Evolutionary conservation across 495 filamentous ascomycete species (phyloP).

Genomic region (Tuber borchii): DNA sequence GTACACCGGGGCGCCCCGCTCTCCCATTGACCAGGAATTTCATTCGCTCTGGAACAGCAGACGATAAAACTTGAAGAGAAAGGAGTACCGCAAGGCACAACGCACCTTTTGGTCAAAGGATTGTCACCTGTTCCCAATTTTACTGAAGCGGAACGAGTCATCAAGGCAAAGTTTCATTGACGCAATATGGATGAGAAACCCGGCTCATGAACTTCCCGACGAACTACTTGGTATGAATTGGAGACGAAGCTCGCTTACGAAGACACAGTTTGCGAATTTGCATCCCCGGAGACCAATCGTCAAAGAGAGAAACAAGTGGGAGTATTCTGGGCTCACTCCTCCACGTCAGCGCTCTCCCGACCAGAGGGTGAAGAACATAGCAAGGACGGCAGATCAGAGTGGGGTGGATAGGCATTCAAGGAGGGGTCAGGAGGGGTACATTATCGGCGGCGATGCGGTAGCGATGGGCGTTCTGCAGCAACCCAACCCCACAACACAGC

Average conservation of each 20-base stretch:
- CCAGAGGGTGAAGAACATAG: not conserved
- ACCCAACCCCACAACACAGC: not conserved
- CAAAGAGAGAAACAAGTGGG: not conserved
- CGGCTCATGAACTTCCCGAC: not conserved
- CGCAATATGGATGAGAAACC: not conserved
- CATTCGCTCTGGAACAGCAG: not conserved
- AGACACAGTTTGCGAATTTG: not conserved
- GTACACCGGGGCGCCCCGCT: not conserved
- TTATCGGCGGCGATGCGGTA: not conserved
- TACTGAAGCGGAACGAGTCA: not conserved
- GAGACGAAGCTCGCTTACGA: not conserved
- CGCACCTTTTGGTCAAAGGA: not conserved
- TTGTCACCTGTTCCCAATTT: not conserved
- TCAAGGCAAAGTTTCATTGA: not conserved
- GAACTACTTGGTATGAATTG: not conserved
- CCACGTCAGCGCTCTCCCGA: not conserved
- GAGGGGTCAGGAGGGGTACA: not conserved
- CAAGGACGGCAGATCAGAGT: not conserved
- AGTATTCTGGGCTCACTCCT: not conserved
- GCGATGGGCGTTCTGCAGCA: not conserved
- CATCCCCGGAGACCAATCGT: not conserved
- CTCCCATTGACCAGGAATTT: not conserved
- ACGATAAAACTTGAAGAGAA: not conserved
- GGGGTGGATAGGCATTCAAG: not conserved
- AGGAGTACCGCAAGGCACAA: not conserved